Percentiles rank a stretch among this genome's conserved stretches.
Conservation (phyloP, 2,329 filamentous ascomycete species). For the Pseudocercospora fijiensis region DNA sequence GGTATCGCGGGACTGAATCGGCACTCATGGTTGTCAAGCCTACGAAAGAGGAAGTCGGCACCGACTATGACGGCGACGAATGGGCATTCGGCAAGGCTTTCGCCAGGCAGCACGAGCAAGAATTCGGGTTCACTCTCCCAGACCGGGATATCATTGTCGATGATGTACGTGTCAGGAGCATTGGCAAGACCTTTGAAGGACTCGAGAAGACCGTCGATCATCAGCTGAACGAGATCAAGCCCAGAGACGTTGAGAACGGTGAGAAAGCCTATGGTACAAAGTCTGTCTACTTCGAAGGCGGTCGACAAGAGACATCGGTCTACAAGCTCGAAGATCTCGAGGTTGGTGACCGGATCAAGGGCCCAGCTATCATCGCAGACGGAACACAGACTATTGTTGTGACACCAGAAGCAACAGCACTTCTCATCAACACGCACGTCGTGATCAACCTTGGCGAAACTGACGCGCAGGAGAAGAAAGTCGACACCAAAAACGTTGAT, state of each 20-base stretch:
- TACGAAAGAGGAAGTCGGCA: conserved; percentile 58
- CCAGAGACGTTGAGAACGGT: conserved; percentile 56
- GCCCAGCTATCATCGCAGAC: conserved; percentile 83
- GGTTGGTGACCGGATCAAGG: conserved; percentile 69
- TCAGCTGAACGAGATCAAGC: conserved; percentile 70
- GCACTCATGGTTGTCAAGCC: conserved; percentile 87
- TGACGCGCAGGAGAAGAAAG: conserved; percentile 46
- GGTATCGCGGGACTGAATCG: conserved; percentile 86
- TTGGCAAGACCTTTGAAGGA: conserved; percentile 82
- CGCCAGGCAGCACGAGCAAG: conserved; percentile 81
- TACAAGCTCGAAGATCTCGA: conserved; percentile 76
- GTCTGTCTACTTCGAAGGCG: conserved; percentile 81
- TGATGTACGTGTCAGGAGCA: conserved; percentile 82
- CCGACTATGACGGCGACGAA: conserved; percentile 61
- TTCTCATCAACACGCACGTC: conserved; percentile 82
- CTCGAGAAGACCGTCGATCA: conserved; percentile 79
- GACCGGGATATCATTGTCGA: conserved; percentile 88
- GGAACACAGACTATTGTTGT: conserved; percentile 91
- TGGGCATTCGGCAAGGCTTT: conserved; percentile 87
- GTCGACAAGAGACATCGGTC: conserved; percentile 72
- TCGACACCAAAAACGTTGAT: conserved; percentile 61
- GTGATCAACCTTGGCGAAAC: conserved; percentile 74
- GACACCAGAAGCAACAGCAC: conserved; percentile 71
- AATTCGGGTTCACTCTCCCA: conserved; percentile 86
- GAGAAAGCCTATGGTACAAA: conserved; percentile 65